Percentiles rank a stretch among this genome's conserved stretches.
phyloP scores from a whole-genome alignment of 2,329 filamentous ascomycete genomes.

The Colletotrichum eleusines region DNA sequence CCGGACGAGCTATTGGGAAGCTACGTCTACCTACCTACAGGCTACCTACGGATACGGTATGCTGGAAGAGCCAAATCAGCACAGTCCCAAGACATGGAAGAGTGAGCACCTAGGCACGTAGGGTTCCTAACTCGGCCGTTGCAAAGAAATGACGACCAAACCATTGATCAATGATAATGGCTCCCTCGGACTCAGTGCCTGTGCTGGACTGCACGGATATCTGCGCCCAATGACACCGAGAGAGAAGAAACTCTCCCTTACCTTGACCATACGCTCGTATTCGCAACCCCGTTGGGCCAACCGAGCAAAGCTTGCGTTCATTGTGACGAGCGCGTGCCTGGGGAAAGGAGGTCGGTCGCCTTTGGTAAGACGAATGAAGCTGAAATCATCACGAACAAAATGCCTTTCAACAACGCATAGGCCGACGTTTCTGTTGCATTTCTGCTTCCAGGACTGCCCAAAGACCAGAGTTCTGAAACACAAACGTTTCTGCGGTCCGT shows the following conservation, averaged over 20 bases:
- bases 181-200: background rate
- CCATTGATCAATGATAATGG: constrained; percentile 1
- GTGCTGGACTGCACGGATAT: background rate
- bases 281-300: constrained; percentile 15
- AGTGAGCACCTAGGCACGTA: background rate
- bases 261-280: constrained; percentile 6
- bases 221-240: background rate
- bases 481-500: constrained; percentile 18
- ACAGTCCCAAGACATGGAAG: background rate
- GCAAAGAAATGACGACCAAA: constrained; percentile 14
- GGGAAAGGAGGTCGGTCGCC: no score
- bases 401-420: constrained; percentile 11
- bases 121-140: background rate
- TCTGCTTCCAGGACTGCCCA: constrained; percentile 24
- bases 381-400: background rate
- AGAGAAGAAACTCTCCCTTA: constrained; percentile 9
- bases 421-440: constrained; percentile 7
- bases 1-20: constrained; percentile 34
- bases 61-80: background rate
- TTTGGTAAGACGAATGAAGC: constrained; percentile 5
- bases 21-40: constrained; percentile 15
- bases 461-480: constrained; percentile 32
- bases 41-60: background rate
- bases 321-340: background rate
- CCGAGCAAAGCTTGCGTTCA: background rate